Percentiles rank a stretch among this genome's conserved stretches.
phyloP scores from a whole-genome alignment of 2,329 filamentous ascomycete genomes.

The Juglanconis sp. region DNA sequence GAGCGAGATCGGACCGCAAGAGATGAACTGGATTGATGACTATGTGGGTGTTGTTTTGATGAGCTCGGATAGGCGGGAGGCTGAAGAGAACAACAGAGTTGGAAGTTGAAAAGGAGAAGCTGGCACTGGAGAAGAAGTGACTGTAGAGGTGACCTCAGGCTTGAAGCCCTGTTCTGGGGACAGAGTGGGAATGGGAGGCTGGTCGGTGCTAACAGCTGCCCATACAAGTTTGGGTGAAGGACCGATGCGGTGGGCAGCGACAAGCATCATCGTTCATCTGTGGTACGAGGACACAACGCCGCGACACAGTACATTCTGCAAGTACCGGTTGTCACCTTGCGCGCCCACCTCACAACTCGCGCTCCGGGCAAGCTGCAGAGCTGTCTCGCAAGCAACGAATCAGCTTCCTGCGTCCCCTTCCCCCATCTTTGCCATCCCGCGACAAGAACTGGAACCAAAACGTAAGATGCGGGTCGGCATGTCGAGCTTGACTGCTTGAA shows the following conservation, averaged over 20 bases:
- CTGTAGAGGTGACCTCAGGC: constrained; percentile 5
- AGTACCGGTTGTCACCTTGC: not conserved
- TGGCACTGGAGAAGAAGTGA: constrained; percentile 5
- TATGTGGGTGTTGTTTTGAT: not conserved
- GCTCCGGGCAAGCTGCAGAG: too few species aligned
- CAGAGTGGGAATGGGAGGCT: not conserved
- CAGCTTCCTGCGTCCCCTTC: not conserved
- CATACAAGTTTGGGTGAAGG: not conserved
- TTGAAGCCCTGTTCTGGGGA: not conserved
- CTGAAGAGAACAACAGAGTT: constrained; percentile 1
- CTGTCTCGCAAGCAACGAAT: not conserved
- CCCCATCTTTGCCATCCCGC: not conserved
- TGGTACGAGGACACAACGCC: not conserved
- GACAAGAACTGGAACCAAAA: not conserved
- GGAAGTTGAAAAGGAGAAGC: not conserved
- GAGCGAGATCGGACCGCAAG: constrained; percentile 5
- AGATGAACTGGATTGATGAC: not conserved
- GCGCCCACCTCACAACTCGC: too few species aligned
- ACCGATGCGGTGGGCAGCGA: not conserved
- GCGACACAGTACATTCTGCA: not conserved
- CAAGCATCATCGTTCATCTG: not conserved
- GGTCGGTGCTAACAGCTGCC: not conserved
- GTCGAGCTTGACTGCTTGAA: not conserved
- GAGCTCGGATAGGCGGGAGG: not conserved
- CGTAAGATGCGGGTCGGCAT: not conserved